These are phyloP conservation scores for Paramecium sexaurelia DNA, from an alignment of 73 alveolate genomes.

Conservation along the genomic window DNA sequence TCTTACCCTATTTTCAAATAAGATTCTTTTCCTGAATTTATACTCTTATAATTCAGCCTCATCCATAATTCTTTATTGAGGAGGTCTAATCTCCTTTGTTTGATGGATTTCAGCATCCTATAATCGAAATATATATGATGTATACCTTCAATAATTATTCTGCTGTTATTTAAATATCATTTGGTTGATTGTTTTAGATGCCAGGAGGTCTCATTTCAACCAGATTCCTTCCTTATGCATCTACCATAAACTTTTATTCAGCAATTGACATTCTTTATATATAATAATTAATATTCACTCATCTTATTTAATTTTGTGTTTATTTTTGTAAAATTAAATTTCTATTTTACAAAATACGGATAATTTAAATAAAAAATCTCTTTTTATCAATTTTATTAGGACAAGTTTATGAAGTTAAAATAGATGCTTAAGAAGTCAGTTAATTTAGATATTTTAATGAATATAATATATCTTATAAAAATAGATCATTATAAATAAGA, in stretches of 20 bases:
- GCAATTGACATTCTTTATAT: constrained; percentile 46
- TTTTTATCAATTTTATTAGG: background rate
- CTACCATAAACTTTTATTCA: constrained; percentile 43
- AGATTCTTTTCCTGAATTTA: constrained; percentile 89
- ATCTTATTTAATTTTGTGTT: background rate
- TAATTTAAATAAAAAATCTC: background rate
- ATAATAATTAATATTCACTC: background rate
- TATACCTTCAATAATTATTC: constrained; percentile 90
- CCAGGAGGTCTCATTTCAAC: constrained; percentile 83
- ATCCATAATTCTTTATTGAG: constrained; percentile 90
- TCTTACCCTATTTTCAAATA: constrained; percentile 93
- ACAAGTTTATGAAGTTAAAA: too few species aligned
- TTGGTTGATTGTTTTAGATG: constrained; percentile 92
- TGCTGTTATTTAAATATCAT: constrained; percentile 97
- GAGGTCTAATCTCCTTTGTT: constrained; percentile 87
- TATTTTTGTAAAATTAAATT: background rate
- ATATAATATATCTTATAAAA: too few species aligned
- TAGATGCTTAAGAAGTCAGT: too few species aligned
- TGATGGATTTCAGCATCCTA: constrained; percentile 95
- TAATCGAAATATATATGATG: background rate
- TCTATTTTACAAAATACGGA: background rate
- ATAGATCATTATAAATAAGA: too few species aligned
- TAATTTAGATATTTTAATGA: too few species aligned
- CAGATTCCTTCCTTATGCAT: constrained; percentile 49
- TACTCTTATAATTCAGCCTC: constrained; percentile 96